Conservation (phyloP, 106 monocot genomes). For the Ottelia alismoides region DNA sequence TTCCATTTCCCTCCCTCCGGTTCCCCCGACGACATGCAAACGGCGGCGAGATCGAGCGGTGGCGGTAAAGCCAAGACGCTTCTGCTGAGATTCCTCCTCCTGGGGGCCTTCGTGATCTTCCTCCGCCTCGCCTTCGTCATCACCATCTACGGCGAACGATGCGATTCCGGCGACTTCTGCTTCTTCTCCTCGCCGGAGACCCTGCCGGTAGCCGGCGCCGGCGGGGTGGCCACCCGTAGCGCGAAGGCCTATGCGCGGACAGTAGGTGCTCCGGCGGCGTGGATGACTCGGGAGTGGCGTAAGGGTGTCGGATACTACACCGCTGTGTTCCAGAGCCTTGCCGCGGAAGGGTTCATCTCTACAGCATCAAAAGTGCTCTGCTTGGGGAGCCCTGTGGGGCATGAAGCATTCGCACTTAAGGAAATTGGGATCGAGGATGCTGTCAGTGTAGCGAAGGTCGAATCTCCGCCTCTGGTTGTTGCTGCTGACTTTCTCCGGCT, state of each 20-base stretch:
- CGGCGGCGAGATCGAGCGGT: slow-evolving; percentile 7
- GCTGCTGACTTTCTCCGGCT: slow-evolving; percentile 21
- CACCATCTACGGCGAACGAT: slow-evolving; percentile 28
- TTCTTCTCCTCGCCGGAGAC: slow-evolving; percentile 30
- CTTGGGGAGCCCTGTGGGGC: slow-evolving; percentile 22
- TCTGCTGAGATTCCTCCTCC: slow-evolving; percentile 28
- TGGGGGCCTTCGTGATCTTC: slow-evolving; percentile 34
- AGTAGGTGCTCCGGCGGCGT: slow-evolving; percentile 14
- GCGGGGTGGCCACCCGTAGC: neutral
- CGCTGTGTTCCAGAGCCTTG: slow-evolving; percentile 36
- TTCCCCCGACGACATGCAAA: slow-evolving; percentile 29
- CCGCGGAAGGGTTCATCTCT: slow-evolving; percentile 44
- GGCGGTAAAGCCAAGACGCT: slow-evolving; percentile 12
- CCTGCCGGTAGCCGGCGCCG: slow-evolving; percentile 8
- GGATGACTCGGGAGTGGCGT: slow-evolving; percentile 59
- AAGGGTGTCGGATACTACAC: slow-evolving; percentile 47
- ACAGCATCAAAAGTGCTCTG: slow-evolving; percentile 31
- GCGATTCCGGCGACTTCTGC: slow-evolving; percentile 49
- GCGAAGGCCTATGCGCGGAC: slow-evolving; percentile 7
- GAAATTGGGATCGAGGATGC: slow-evolving; percentile 54
- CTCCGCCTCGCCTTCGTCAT: slow-evolving; percentile 63
- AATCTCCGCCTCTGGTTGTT: slow-evolving; percentile 42
- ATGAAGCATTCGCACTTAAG: slow-evolving; percentile 53
- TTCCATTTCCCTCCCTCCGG: neutral
- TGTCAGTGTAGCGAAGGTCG: slow-evolving; percentile 35